Conservation (phyloP, 2,329 filamentous ascomycete genomes). For the Diplodia corticola region DNA sequence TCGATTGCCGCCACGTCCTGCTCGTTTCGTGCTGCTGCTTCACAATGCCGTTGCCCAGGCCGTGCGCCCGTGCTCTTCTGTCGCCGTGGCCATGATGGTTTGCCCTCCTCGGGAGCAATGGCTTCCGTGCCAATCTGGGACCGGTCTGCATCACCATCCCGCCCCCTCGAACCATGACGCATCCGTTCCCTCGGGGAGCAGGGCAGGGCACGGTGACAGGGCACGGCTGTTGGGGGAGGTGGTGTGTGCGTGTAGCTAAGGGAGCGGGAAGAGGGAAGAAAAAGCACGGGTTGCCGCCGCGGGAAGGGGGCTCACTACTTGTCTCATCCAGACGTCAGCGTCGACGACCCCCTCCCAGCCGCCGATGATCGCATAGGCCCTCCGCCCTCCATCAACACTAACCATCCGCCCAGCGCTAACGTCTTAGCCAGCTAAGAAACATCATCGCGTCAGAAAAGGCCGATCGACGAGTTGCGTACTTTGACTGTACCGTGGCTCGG, state of each 20-base stretch:
- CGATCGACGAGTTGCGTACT: neutral
- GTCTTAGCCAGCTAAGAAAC: neutral
- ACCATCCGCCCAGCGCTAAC: neutral
- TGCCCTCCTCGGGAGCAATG: neutral
- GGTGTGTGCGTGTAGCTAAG: neutral
- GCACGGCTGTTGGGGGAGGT: neutral
- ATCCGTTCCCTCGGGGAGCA: neutral
- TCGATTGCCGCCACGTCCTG: neutral
- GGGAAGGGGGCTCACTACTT: neutral
- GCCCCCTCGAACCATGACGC: neutral
- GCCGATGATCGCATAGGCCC: neutral
- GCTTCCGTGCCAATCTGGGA: neutral
- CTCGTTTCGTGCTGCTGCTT: slow-evolving; percentile 8
- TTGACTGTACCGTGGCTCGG: neutral
- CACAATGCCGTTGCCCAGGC: neutral
- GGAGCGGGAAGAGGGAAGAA: neutral
- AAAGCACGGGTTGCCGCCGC: slow-evolving; percentile 1
- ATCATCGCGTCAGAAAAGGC: neutral
- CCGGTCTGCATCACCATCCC: slow-evolving; percentile 2
- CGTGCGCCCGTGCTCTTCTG: neutral
- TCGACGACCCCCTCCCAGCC: neutral
- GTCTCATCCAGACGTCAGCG: slow-evolving; percentile 17
- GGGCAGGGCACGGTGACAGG: neutral
- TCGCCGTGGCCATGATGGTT: no score
- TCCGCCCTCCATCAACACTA: no score